Base-by-base conservation (phyloP, 352 stramenopile species). In the Globisporangium splendens region DNA sequence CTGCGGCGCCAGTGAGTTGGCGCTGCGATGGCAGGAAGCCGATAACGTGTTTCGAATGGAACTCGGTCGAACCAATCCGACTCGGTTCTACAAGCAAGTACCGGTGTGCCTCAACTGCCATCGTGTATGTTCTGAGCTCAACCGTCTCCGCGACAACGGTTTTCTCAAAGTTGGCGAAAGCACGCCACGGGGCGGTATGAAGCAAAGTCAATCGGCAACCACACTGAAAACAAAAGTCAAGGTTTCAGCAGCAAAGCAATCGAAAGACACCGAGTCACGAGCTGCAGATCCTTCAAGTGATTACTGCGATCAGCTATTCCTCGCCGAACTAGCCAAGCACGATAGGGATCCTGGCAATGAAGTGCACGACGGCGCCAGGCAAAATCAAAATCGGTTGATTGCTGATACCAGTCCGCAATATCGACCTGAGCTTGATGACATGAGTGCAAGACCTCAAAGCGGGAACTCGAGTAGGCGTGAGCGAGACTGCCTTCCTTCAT, bases 71-170 rank as follows among this genome's bases (percentile, higher is more conserved):
- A 59, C 66, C 1, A 89, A 94, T 14, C 82, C 84, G 21, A 73
- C 63, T 14, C 72, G 79, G 22, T 94, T 88, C 50, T 92, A 94
- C 69, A 91, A 90, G 57, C 84, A 90, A 65, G 80, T 89, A 10
- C 42, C 56, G 0, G 80, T 94, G 11, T 94, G 84, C 31, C 39
- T 63, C 17, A 92, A 94, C 53, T 94, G 84, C 57, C 77, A 89
- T 61, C 71, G 66, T 38, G 67, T 92, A 22, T 94, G 92, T 51
- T 73, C 69, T 0, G 68, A 85, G 41, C 63, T 92, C 44, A 76
- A 83, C 39, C 65, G 59, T 55, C 41, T 77, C 15, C 73, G 84
- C 0, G 77, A 88, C 21, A 59, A 59, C 15, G 75, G 71, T 0
- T 94, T 94, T 54, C 69, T 38, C 20, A 50, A 52, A 31, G 21